A percentile compares a stretch with the other conserved stretches of the same genome.
Evolutionary conservation across 768 basidiomycete species (phyloP).

Genomic region (Phylloporus sp.): DNA sequence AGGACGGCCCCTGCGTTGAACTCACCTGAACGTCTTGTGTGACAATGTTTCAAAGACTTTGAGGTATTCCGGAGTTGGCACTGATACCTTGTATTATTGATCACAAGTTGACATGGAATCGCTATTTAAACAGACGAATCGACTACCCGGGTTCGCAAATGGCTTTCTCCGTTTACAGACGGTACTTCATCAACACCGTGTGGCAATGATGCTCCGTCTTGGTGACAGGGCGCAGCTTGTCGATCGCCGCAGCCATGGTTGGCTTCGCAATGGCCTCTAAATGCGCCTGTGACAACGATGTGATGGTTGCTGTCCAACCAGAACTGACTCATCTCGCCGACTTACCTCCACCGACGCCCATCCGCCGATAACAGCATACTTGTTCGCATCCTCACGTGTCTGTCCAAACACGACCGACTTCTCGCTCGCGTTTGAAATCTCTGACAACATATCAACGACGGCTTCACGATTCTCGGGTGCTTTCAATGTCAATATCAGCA

Average conservation of each 20-base stretch:
- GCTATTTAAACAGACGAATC: too few species aligned
- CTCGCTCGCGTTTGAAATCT: conserved; percentile 9
- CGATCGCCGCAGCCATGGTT: conserved; percentile 3
- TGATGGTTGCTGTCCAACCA: not conserved
- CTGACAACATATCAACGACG: conserved; percentile 9
- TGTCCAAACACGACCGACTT: conserved; percentile 19
- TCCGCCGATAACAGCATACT: conserved; percentile 16
- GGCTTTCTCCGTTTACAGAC: not conserved
- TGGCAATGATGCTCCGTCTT: conserved; percentile 14
- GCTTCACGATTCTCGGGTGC: conserved; percentile 17
- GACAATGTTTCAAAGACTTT: too few species aligned
- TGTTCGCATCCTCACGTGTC: conserved; percentile 18
- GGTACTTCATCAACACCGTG: conserved; percentile 6
- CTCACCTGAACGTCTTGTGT: too few species aligned
- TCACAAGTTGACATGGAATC: too few species aligned
- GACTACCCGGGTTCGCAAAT: too few species aligned
- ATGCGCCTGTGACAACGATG: conserved; percentile 13
- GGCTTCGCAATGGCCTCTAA: conserved; percentile 4
- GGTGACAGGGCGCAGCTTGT: conserved; percentile 10
- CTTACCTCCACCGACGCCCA: conserved; percentile 26
- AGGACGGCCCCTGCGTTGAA: too few species aligned
- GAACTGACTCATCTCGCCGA: not conserved
- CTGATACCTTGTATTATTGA: too few species aligned
- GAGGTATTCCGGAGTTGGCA: too few species aligned
- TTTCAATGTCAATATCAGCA: conserved; percentile 19